phyloP scores from a whole-genome alignment of 2,329 filamentous ascomycete species.

The Microdochium paspali region DNA sequence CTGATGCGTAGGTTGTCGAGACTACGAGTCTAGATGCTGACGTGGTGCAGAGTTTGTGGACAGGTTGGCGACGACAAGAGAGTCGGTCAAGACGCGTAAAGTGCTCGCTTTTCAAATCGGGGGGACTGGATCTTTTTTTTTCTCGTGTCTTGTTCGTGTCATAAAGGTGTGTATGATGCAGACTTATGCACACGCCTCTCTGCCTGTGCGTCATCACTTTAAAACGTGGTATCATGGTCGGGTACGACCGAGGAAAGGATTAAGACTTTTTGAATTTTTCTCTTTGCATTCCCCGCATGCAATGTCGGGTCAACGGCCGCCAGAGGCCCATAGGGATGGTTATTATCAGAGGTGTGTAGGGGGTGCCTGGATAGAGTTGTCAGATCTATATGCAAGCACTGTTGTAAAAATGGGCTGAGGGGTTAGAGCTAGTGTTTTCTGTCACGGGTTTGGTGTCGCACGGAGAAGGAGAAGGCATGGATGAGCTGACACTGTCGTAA shows the following conservation, averaged over 20 bases:
- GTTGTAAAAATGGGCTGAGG: neutral
- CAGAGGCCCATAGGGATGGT: no score
- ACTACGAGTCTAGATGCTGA: no score
- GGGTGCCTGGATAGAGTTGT: neutral
- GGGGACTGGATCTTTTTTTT: neutral
- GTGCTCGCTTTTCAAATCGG: neutral
- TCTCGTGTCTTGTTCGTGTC: neutral
- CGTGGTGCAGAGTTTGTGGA: no score
- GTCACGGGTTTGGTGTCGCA: neutral
- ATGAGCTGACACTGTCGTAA: neutral
- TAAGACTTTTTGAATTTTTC: neutral
- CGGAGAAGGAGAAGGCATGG: neutral
- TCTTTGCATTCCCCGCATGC: neutral
- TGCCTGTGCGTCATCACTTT: neutral
- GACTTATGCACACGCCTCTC: neutral
- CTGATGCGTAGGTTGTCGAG: no score
- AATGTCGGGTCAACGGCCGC: neutral
- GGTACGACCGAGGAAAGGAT: neutral
- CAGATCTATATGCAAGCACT: neutral
- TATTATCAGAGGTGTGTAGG: no score
- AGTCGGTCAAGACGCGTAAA: conserved; percentile 1
- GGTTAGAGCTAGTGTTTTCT: neutral
- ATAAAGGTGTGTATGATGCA: neutral
- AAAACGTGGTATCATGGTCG: neutral
- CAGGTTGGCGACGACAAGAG: no score